Base-by-base conservation (phyloP, 805 yeast genomes). In the Candida jianshihensis region DNA sequence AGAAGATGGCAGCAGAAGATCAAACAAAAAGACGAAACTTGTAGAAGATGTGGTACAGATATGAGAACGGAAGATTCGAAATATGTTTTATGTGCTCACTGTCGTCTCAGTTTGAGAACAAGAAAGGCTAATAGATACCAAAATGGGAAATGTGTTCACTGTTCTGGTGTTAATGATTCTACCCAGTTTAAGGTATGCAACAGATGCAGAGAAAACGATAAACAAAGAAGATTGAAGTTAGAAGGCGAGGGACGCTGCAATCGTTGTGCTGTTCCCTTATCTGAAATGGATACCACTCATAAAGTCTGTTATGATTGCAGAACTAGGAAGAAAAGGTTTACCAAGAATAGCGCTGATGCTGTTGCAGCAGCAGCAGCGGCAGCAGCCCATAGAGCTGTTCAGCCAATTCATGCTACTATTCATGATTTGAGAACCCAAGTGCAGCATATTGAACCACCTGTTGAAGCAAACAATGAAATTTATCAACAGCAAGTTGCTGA, bases 131-230 rank as follows among this genome's bases (percentile, higher is more conserved):
- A 64, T 36, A 60, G 86, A 28, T 81, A 75, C 6, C 74, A 75
- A 11, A 70, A 67, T 44, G 85, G 86, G 1, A 70, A 70, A 47
- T 79, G 86, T 58, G 81, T 79, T 13, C 85, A 79, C 49, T 79
- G 86, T 42, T 64, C 78, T 1, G 82, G 83, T 3, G 76, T 78
- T 7, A 67, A 68, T 36, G 70, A 66, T 26, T 48, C 57, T 14
- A 61, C 69, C 1, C 64, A 63, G 35, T 78, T 61, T 56, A 78
- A 78, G 50, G 85, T 79, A n/a, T 79, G 86, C 50, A 61, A 68
- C 40, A 60, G 83, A 43, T 79, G 86, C 53, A 63, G 85, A 39
- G 72, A 66, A 32, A 76, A 74, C 45, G 85, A 78, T 50, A 75
- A 71, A 49, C 57, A 70, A 32, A 62, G 85, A 43, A 56, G 85